These are phyloP conservation scores for Colletotrichum gigasporum DNA, from an alignment of 2,329 filamentous ascomycete species.

Conservation along the genomic window DNA sequence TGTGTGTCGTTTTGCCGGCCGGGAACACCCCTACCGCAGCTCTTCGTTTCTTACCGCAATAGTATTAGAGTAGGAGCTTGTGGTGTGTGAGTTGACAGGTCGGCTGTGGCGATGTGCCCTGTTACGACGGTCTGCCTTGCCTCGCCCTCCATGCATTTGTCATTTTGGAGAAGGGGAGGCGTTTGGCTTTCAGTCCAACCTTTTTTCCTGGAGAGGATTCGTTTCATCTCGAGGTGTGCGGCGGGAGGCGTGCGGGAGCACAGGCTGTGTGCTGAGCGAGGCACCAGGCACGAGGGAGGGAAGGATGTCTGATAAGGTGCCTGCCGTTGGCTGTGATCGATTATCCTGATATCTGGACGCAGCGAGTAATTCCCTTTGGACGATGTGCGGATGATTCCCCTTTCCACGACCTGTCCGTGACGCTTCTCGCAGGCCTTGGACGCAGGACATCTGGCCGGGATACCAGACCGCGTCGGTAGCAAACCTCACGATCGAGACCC, in stretches of 20 bases:
- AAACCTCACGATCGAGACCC: too few species aligned
- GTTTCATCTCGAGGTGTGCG: constrained; percentile 19
- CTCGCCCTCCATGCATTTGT: not conserved
- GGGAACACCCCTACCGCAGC: too few species aligned
- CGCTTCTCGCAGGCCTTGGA: not conserved
- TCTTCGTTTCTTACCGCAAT: too few species aligned
- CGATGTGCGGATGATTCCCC: constrained; percentile 14
- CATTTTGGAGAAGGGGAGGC: not conserved
- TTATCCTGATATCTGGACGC: not conserved
- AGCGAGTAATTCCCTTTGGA: not conserved
- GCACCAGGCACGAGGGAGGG: too few species aligned
- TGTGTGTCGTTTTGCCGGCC: not conserved
- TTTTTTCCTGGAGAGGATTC: not conserved
- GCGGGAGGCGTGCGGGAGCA: not conserved
- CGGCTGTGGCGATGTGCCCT: not conserved
- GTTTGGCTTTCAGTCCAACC: constrained; percentile 19
- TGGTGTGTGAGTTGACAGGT: not conserved
- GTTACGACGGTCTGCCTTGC: not conserved
- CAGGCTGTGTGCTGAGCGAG: not conserved
- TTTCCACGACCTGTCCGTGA: not conserved
- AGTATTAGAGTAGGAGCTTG: too few species aligned
- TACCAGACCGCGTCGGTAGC: not conserved
- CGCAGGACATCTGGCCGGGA: not conserved
- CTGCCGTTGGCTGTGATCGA: not conserved
- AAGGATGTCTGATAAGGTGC: constrained; percentile 21